phyloP scores from a whole-genome alignment of 192 early-diverging fungal species.

The Bifiguratus adelaidae region DNA sequence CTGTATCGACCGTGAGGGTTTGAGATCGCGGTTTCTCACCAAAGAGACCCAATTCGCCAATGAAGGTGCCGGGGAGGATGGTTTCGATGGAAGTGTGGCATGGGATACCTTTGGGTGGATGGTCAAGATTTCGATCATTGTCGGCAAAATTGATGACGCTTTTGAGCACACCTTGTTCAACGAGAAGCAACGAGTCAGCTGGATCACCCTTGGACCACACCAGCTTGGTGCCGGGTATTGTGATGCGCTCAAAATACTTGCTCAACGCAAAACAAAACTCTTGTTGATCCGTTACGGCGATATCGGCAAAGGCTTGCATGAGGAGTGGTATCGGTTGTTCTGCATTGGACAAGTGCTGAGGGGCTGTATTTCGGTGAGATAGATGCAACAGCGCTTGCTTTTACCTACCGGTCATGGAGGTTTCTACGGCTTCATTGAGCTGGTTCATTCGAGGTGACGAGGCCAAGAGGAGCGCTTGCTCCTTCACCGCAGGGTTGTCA shows the following conservation, averaged over 20 bases:
- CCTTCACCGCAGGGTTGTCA: no score
- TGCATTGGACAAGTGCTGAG: conserved; percentile 25
- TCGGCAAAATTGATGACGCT: conserved; percentile 28
- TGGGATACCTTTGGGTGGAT: neutral
- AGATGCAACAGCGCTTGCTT: no score
- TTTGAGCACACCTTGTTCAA: conserved; percentile 65
- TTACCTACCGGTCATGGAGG: no score
- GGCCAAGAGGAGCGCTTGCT: no score
- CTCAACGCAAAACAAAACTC: conserved; percentile 48
- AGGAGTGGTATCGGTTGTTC: conserved; percentile 42
- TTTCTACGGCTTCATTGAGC: no score
- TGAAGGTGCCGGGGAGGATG: conserved; percentile 83
- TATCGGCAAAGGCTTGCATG: conserved; percentile 53
- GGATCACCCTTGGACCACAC: conserved; percentile 58
- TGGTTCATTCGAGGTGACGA: no score
- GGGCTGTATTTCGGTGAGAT: no score
- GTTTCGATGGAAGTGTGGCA: conserved; percentile 48
- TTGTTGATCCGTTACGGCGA: conserved; percentile 22
- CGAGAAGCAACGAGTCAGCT: conserved; percentile 55
- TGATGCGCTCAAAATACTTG: conserved; percentile 53
- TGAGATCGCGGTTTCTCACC: conserved; percentile 34
- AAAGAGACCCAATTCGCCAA: conserved; percentile 82
- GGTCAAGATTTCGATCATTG: conserved; percentile 11
- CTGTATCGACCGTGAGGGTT: conserved; percentile 50
- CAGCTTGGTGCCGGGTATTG: conserved; percentile 35